These are phyloP conservation scores for Volvox carteri DNA, from an alignment of 163 green algal genomes.

Conservation along the genomic window DNA sequence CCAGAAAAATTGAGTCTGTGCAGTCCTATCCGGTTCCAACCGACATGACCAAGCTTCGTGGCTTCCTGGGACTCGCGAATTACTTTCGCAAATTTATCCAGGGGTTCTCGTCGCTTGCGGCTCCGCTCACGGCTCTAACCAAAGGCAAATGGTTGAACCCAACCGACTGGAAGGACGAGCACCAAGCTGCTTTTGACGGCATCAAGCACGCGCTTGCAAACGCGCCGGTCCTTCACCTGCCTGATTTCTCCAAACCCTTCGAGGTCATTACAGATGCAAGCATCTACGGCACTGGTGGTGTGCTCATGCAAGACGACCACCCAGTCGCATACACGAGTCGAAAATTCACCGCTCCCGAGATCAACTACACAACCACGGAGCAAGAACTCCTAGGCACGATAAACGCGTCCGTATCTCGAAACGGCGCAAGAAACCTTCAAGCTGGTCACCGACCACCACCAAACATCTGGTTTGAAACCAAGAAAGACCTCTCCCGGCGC, in stretches of 20 bases:
- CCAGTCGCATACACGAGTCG: slow-evolving; percentile 20
- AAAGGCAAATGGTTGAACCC: slow-evolving; percentile 5
- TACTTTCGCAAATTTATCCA: slow-evolving; percentile 25
- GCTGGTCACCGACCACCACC: slow-evolving; percentile 13
- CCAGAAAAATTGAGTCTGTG: neutral
- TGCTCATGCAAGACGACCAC: too few relatives aligned
- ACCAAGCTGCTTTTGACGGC: slow-evolving; percentile 55
- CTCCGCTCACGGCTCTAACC: slow-evolving; percentile 34
- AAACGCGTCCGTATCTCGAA: slow-evolving; percentile 25
- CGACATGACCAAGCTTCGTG: neutral
- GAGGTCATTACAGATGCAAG: slow-evolving; percentile 69
- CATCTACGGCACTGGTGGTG: too few relatives aligned
- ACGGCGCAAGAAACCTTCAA: slow-evolving; percentile 54
- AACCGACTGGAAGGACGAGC: neutral
- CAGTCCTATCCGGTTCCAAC: neutral
- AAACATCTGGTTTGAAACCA: slow-evolving; percentile 32
- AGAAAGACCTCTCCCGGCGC: too few relatives aligned
- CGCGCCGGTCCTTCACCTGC: slow-evolving; percentile 55
- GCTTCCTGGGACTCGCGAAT: neutral
- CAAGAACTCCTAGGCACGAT: slow-evolving; percentile 69
- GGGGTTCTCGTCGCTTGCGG: slow-evolving; percentile 46
- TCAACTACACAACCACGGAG: slow-evolving; percentile 64
- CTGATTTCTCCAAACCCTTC: slow-evolving; percentile 60
- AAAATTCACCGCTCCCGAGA: slow-evolving; percentile 61
- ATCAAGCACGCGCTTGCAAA: slow-evolving; percentile 52